Percentiles rank a stretch among this genome's conserved stretches.
These are phyloP conservation scores for Chlamydomonas sp. DNA, from an alignment of 139 green algal genomes.

Conservation along the genomic window DNA sequence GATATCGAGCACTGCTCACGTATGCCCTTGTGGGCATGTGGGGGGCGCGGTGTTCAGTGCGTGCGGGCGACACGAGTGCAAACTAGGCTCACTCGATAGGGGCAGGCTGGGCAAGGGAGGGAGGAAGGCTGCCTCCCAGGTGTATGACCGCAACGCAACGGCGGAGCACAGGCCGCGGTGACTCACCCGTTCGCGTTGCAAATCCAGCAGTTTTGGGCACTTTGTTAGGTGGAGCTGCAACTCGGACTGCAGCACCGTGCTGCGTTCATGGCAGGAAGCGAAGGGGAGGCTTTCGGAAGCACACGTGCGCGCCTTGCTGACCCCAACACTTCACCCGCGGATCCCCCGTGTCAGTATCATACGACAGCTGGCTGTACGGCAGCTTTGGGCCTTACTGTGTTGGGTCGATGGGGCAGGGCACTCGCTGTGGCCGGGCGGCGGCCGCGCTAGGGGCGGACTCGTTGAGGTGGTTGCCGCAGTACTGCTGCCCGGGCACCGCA, in stretches of 20 bases:
- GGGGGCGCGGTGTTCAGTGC: too few species aligned
- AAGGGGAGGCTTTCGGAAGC: neutral
- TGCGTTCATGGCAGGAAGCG: neutral
- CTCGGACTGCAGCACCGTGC: neutral
- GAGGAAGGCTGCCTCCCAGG: neutral
- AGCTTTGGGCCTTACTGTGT: neutral
- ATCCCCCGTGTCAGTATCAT: neutral
- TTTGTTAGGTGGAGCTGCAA: neutral
- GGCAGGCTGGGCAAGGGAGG: neutral
- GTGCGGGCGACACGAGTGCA: too few species aligned
- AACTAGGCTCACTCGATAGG: neutral
- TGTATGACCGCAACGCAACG: neutral
- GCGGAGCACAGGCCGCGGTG: too few species aligned
- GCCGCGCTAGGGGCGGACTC: neutral
- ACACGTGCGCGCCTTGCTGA: neutral
- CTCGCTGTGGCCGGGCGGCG: neutral
- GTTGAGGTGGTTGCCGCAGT: constrained; percentile 29
- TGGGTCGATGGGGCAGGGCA: constrained; percentile 28
- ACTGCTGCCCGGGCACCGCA: neutral
- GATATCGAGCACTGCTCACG: neutral
- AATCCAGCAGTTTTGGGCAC: neutral
- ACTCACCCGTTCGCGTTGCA: constrained; percentile 4
- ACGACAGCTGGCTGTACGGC: neutral
- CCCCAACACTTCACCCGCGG: neutral
- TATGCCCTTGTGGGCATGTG: neutral